Conservation (phyloP, 2,329 filamentous ascomycete species). For the Tolypocladium inflatum region DNA sequence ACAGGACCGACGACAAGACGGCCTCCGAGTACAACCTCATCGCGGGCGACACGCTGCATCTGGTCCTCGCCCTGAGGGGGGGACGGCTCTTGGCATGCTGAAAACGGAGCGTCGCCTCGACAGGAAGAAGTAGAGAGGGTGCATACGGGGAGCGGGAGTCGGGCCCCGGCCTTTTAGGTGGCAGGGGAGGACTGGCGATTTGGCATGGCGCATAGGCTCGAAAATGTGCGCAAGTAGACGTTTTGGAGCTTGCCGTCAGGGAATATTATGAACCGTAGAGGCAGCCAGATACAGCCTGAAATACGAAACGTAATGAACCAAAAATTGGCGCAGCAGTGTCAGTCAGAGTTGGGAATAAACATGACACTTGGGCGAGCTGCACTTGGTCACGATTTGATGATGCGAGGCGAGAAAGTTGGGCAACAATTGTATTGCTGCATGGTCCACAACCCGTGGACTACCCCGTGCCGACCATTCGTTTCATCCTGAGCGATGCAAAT, state of each 20-base stretch:
- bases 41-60: slow-evolving; percentile 85
- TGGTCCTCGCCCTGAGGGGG: slow-evolving; percentile 64
- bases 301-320: neutral
- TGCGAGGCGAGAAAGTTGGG: neutral
- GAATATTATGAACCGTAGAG: neutral
- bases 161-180: neutral
- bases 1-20: slow-evolving; percentile 89
- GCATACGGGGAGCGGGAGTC: neutral
- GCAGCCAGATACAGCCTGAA: neutral
- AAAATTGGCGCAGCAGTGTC: neutral
- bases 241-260: neutral
- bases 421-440: neutral
- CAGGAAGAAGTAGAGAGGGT: neutral
- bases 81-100: neutral
- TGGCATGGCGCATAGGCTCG: neutral
- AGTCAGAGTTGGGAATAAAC: neutral
- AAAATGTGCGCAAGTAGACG: neutral
- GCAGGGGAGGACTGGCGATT: neutral
- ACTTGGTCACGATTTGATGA: neutral
- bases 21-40: slow-evolving; percentile 84
- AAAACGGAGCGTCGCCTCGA: neutral
- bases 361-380: no score
- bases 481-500: neutral
- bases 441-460: neutral
- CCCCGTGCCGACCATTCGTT: no score